phyloP scores from a whole-genome alignment of 148 eudicot species.

The Cornus kousa region DNA sequence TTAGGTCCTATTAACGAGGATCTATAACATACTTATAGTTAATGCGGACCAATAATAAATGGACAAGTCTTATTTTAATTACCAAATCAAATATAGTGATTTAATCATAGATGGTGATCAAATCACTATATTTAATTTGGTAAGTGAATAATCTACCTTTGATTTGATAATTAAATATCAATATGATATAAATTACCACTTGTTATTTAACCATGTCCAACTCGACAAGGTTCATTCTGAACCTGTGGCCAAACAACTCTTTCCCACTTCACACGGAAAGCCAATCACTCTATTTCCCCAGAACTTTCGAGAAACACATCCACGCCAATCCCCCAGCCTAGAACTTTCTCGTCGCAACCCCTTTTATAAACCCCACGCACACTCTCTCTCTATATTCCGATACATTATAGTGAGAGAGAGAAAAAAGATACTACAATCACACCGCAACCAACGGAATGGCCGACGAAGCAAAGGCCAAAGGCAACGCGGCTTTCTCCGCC shows the following conservation, averaged over 20 bases:
- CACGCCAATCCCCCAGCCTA: neutral
- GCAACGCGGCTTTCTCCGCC: slow-evolving; percentile 86
- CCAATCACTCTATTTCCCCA: slow-evolving; percentile 6
- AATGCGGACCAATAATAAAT: too few relatives aligned
- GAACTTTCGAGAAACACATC: slow-evolving; percentile 15
- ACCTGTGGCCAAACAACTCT: neutral
- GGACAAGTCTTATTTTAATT: too few relatives aligned
- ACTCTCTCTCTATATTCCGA: neutral
- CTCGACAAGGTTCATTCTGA: too few relatives aligned
- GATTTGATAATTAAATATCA: too few relatives aligned
- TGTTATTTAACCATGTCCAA: too few relatives aligned
- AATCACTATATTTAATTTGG: too few relatives aligned
- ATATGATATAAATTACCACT: too few relatives aligned
- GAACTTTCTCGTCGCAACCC: neutral
- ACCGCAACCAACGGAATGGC: slow-evolving; percentile 41
- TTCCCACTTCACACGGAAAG: neutral
- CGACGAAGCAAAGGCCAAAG: slow-evolving; percentile 89
- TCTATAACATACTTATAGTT: too few relatives aligned
- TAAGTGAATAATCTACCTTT: too few relatives aligned
- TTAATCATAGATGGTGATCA: too few relatives aligned
- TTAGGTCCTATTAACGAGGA: too few relatives aligned
- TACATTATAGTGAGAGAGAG: neutral
- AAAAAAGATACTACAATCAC: neutral
- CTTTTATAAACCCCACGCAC: neutral
- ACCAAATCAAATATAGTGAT: too few relatives aligned